A percentile compares a stretch with the other conserved stretches of the same genome.
Conservation (phyloP, 2,329 filamentous ascomycete genomes). For the Phoma sp. region DNA sequence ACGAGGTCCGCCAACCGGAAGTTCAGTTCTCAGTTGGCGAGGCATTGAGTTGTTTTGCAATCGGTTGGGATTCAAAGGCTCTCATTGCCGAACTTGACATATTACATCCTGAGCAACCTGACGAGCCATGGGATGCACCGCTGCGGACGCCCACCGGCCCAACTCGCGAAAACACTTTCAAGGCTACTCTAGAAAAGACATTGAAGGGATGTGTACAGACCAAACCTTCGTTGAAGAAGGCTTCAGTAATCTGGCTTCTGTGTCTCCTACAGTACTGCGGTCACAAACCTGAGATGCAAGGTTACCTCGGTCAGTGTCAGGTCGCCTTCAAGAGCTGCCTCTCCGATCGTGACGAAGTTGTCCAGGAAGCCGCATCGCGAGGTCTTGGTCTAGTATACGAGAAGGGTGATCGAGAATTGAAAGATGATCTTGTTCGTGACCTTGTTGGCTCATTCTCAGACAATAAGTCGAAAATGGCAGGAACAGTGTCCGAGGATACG, state of each 20-base stretch:
- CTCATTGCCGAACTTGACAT: constrained; percentile 80
- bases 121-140: constrained; percentile 41
- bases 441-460: constrained; percentile 87
- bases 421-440: constrained; percentile 83
- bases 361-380: constrained; percentile 92
- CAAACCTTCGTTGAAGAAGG: constrained; percentile 88
- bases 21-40: constrained; percentile 91
- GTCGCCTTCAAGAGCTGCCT: constrained; percentile 87
- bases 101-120: constrained; percentile 58
- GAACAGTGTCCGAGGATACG: constrained; percentile 87
- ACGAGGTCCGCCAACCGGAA: constrained; percentile 85
- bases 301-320: constrained; percentile 79
- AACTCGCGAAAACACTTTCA: constrained; percentile 53
- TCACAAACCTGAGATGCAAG: constrained; percentile 76
- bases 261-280: constrained; percentile 91
- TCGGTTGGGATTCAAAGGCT: constrained; percentile 83
- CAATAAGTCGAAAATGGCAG: constrained; percentile 70
- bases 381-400: constrained; percentile 94
- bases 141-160: constrained; percentile 42
- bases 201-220: constrained; percentile 80
- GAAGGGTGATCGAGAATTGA: constrained; percentile 81
- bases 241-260: constrained; percentile 93
- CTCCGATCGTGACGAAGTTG: constrained; percentile 87
- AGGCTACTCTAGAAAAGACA: constrained; percentile 72
- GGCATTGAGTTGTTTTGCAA: constrained; percentile 78